Base-by-base conservation (phyloP, 768 basidiomycete genomes). In the Amyloporia xantha region DNA sequence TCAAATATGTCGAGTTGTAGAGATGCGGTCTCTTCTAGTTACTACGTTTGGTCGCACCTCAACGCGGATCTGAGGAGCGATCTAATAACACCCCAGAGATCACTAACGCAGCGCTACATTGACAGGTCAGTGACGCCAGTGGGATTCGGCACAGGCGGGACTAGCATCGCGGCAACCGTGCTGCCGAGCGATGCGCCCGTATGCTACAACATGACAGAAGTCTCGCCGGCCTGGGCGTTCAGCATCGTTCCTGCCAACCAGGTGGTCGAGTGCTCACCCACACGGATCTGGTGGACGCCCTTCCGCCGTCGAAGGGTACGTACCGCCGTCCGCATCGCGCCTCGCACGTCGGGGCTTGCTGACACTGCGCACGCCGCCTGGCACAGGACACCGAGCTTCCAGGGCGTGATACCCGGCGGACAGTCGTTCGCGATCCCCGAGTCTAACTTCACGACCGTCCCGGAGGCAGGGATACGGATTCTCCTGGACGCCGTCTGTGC, bases 321-420 rank as follows among this genome's bases (percentile, higher is more conserved):
- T 56, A 39, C 35, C 5, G 41, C 13, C 36, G 24, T 21, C 33
- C 41, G 23, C n/a, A n/a, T n/a, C n/a, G n/a, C n/a, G n/a, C n/a
- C n/a, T n/a, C n/a, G n/a, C n/a, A n/a, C n/a, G n/a, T n/a, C n/a
- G n/a, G n/a, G n/a, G n/a, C n/a, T n/a, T n/a, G n/a, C n/a, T n/a
- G n/a, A n/a, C n/a, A n/a, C n/a, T n/a, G 23, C 24, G 11, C 28
- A 38, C 37, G 20, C 38, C 0, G 41, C 5, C 35, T 26, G 44
- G 25, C 28, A 21, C 51, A 85, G 85, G 13, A 77, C 60, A 1
- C 73, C 79, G n/a, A 73, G 62, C 27, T 86, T 87, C 61, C 69
- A 78, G 21, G 86, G 86, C 2, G 71, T 88, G 37, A 89, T 91
- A 26, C 89, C 89, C 1, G 89, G 88, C 1, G 88, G 88, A 11